Conservation (phyloP, 345 rosid species). For the Litchi chinensis region DNA sequence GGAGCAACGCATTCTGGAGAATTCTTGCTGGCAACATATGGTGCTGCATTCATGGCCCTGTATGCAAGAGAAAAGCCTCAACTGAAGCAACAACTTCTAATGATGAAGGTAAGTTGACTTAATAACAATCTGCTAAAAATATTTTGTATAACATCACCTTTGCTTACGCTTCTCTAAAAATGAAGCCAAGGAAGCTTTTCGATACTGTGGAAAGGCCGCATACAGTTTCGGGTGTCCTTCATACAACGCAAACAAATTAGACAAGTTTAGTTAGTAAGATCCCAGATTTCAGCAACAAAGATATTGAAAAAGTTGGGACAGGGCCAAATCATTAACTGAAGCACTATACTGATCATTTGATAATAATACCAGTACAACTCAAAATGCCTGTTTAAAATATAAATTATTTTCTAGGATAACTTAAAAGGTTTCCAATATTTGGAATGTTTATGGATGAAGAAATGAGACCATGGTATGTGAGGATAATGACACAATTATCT, state of each 20-base stretch:
- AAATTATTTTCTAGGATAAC: neutral
- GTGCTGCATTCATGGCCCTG: constrained; percentile 62
- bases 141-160: constrained; percentile 44
- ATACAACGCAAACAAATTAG: neutral
- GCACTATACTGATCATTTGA: neutral
- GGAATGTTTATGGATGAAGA: neutral
- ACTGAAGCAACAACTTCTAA: no score
- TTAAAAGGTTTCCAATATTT: neutral
- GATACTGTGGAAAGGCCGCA: constrained; percentile 77
- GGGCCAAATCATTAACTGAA: neutral
- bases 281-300: neutral
- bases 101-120: neutral
- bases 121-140: neutral
- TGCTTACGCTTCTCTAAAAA: constrained; percentile 98
- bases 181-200: constrained; percentile 92
- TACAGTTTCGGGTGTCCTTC: constrained; percentile 7
- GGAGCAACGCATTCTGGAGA: constrained; percentile 37
- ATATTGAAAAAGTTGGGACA: neutral
- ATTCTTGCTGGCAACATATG: constrained; percentile 50
- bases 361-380: neutral
- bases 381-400: neutral
- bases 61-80: constrained; percentile 18
- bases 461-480: neutral
- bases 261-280: neutral
- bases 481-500: neutral